These are phyloP conservation scores for Apiospora rasikravindrae DNA, from an alignment of 2,329 filamentous ascomycete genomes.

Conservation along the genomic window DNA sequence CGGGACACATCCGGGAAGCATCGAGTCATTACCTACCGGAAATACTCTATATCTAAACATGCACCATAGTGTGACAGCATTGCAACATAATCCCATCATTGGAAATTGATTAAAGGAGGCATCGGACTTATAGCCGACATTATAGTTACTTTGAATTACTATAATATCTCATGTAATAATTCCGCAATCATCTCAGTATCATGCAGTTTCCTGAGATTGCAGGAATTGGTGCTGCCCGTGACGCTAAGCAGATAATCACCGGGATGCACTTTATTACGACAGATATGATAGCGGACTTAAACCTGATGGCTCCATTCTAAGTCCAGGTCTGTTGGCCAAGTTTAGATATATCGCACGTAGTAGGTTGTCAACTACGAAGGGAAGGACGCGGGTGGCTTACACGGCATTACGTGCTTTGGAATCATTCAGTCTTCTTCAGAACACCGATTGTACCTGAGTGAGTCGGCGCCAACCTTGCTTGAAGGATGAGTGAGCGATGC, in stretches of 20 bases:
- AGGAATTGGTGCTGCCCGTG: no score
- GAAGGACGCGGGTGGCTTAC: background rate
- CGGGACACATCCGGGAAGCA: background rate
- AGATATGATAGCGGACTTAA: background rate
- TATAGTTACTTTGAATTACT: background rate
- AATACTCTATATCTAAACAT: background rate
- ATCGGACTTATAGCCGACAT: background rate
- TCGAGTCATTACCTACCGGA: background rate
- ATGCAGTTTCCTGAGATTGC: background rate
- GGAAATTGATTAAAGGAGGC: background rate
- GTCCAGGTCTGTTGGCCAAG: background rate
- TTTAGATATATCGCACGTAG: background rate
- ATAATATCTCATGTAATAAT: background rate
- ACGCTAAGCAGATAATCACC: background rate
- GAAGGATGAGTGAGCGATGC: background rate
- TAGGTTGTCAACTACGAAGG: background rate
- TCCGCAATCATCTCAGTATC: background rate
- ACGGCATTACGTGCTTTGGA: background rate
- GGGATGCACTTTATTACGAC: background rate
- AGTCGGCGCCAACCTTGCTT: background rate
- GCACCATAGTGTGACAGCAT: background rate
- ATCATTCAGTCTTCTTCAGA: background rate
- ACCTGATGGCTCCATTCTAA: background rate
- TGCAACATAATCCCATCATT: background rate
- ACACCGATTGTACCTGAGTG: background rate